Conservation (phyloP, 306 rosid species). For the Lotus japonicus region DNA sequence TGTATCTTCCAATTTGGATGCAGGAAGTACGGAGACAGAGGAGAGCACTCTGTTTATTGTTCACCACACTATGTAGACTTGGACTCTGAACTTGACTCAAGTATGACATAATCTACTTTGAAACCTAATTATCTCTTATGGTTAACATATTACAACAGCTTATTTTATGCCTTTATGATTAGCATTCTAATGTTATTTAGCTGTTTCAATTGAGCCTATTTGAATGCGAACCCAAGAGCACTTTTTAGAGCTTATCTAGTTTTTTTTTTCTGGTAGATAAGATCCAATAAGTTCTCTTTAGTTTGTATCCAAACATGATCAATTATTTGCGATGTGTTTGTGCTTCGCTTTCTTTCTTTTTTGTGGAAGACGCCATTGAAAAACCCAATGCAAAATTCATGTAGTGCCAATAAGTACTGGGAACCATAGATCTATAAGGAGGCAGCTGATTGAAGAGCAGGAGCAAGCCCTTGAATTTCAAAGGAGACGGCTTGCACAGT, state of each 20-base stretch:
- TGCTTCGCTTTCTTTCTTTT: not conserved
- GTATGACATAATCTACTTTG: slow-evolving; percentile 28
- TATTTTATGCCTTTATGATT: not conserved
- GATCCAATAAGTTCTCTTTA: no score
- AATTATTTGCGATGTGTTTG: not conserved
- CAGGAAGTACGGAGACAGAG: slow-evolving; percentile 62
- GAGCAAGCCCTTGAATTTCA: slow-evolving; percentile 42
- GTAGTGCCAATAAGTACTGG: slow-evolving; percentile 47
- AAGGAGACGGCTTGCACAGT: slow-evolving; percentile 39
- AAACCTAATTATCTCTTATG: not conserved
- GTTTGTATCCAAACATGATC: no score
- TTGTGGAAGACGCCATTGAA: not conserved
- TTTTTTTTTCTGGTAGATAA: no score
- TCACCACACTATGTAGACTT: slow-evolving; percentile 26
- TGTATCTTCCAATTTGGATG: not conserved
- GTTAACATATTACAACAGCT: not conserved
- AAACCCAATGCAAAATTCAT: slow-evolving; percentile 2
- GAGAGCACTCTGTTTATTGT: slow-evolving; percentile 29
- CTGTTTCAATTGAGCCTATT: not conserved
- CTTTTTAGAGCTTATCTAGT: no score
- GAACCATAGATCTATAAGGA: slow-evolving; percentile 35
- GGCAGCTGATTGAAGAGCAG: slow-evolving; percentile 47
- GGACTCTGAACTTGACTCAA: slow-evolving; percentile 41
- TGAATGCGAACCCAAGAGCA: no score
- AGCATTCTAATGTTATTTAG: not conserved